phyloP scores from a whole-genome alignment of 1,284 basidiomycete genomes.

The Prillingera fragicola region DNA sequence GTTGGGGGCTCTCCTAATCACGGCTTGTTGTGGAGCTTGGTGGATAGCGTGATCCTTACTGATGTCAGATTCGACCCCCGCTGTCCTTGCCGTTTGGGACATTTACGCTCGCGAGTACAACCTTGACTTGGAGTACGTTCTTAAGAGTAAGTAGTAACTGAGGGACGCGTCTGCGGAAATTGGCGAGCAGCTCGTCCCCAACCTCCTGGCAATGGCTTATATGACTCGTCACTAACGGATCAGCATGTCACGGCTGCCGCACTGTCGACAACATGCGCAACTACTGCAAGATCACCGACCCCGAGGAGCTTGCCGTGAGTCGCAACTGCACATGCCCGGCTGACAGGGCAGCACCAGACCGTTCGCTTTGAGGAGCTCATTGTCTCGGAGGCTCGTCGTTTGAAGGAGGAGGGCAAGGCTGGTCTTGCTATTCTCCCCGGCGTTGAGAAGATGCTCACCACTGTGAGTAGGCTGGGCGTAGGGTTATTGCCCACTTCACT shows the following conservation, averaged over 20 bases:
- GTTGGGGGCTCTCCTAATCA: background rate
- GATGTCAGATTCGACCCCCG: constrained; percentile 41
- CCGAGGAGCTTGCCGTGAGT: constrained; percentile 55
- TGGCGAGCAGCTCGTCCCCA: no score
- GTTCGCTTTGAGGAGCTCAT: constrained; percentile 46
- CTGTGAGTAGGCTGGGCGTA: constrained; percentile 25
- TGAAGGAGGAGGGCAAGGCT: constrained; percentile 38
- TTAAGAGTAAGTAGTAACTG: constrained; percentile 33
- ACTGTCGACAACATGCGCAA: constrained; percentile 66
- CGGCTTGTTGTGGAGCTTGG: background rate
- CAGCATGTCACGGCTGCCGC: constrained; percentile 58
- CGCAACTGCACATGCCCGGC: background rate
- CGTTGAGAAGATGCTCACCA: constrained; percentile 32
- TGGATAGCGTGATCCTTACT: background rate
- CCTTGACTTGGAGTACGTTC: constrained; percentile 42
- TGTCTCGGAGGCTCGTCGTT: constrained; percentile 35
- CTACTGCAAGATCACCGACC: constrained; percentile 59
- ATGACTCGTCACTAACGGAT: background rate
- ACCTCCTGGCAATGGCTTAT: background rate
- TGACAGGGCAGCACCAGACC: constrained; percentile 15
- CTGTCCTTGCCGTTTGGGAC: constrained; percentile 44
- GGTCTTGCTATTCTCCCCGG: constrained; percentile 45
- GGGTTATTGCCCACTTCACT: background rate
- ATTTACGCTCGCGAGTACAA: constrained; percentile 39
- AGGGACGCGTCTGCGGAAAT: background rate